Conservation (phyloP, 805 yeast species). For the Candida odintsovae region DNA sequence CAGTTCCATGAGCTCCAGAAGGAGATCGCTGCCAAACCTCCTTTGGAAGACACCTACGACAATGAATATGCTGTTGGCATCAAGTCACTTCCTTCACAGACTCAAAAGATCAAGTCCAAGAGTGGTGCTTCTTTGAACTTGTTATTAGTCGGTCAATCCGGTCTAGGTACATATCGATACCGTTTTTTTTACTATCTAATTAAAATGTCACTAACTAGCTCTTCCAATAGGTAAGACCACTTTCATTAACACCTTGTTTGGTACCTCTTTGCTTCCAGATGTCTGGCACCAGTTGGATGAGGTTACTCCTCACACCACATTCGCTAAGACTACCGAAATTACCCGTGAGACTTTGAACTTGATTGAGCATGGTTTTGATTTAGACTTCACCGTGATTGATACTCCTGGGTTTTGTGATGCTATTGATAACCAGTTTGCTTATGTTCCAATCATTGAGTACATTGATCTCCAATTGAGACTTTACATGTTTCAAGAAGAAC, state of each 20-base stretch:
- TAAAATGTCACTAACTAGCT: too few species aligned
- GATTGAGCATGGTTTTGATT: conserved; percentile 51
- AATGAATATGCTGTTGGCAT: conserved; percentile 20
- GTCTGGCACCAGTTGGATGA: conserved; percentile 35
- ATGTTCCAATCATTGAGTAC: conserved; percentile 64
- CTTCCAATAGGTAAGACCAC: conserved; percentile 53
- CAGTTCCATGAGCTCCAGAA: neutral
- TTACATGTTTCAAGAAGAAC: conserved; percentile 70
- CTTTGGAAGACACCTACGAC: conserved; percentile 1
- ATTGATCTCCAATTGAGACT: conserved; percentile 75
- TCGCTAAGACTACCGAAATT: conserved; percentile 29
- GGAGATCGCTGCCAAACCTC: neutral
- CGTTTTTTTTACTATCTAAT: too few species aligned
- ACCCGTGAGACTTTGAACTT: conserved; percentile 41
- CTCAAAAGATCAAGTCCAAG: conserved; percentile 29
- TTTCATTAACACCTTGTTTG: conserved; percentile 75
- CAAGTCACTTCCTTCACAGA: conserved; percentile 24
- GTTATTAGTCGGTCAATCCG: conserved; percentile 83
- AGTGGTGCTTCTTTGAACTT: conserved; percentile 73
- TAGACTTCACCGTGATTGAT: conserved; percentile 61
- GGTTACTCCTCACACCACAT: conserved; percentile 34
- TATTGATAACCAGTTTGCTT: conserved; percentile 58
- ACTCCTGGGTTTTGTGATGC: conserved; percentile 75
- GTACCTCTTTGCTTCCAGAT: conserved; percentile 37
- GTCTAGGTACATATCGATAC: conserved; percentile 62